These are phyloP conservation scores for Biscogniauxia marginata DNA, from an alignment of 2,329 filamentous ascomycete species.

Conservation along the genomic window DNA sequence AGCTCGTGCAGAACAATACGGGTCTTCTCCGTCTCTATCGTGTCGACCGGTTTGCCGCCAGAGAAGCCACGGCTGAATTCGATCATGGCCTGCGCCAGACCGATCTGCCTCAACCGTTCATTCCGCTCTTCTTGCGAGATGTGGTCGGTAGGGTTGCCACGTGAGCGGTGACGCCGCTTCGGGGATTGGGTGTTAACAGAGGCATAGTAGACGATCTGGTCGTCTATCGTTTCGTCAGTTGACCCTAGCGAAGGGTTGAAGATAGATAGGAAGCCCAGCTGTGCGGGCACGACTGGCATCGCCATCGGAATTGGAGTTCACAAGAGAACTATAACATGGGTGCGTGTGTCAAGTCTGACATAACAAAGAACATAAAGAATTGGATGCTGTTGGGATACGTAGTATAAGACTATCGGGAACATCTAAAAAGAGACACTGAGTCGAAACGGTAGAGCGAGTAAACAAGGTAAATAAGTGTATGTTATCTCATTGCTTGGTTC, in stretches of 20 bases:
- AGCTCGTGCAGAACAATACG: constrained; percentile 83
- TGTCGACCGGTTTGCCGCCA: constrained; percentile 71
- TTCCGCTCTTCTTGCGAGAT: constrained; percentile 68
- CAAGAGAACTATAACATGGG: constrained; percentile 1
- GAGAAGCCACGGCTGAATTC: constrained; percentile 90
- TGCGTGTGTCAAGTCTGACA: too few species aligned
- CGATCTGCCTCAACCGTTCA: constrained; percentile 86
- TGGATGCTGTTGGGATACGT: too few species aligned
- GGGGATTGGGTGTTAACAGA: constrained; percentile 51
- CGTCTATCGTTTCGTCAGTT: constrained; percentile 66
- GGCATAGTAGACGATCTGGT: constrained; percentile 93
- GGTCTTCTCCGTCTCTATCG: constrained; percentile 87
- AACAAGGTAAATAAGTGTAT: too few species aligned
- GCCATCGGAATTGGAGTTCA: constrained; percentile 15
- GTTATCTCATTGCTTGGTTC: not conserved
- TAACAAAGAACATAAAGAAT: too few species aligned
- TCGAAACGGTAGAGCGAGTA: not conserved
- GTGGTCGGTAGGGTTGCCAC: constrained; percentile 41
- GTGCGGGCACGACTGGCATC: constrained; percentile 64
- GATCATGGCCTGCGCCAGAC: constrained; percentile 94
- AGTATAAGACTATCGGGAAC: too few species aligned
- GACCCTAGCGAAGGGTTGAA: constrained; percentile 75
- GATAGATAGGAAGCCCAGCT: constrained; percentile 87
- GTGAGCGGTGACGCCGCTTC: constrained; percentile 42
- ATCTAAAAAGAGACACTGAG: too few species aligned